A percentile compares a stretch with the other conserved stretches of the same genome.
phyloP scores from a whole-genome alignment of 1,139 yeast genomes.

The Pichia cactophila region DNA sequence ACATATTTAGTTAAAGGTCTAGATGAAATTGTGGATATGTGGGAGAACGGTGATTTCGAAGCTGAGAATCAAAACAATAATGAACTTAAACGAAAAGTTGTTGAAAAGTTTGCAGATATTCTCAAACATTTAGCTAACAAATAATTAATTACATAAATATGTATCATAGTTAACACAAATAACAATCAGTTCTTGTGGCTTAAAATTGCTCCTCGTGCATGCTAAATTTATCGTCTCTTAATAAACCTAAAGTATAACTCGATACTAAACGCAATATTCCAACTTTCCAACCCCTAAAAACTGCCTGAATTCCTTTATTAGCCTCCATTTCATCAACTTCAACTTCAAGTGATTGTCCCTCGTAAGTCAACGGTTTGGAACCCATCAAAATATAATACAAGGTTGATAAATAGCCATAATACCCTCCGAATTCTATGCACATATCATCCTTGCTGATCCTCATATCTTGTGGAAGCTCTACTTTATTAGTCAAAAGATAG shows the following conservation, averaged over 20 bases:
- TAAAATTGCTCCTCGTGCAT: conserved; percentile 36
- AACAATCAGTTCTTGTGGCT: not conserved
- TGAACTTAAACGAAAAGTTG: conserved; percentile 40
- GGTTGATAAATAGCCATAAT: conserved; percentile 45
- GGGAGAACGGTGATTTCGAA: conserved; percentile 18
- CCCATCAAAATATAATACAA: conserved; percentile 40
- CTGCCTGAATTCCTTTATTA: conserved; percentile 37
- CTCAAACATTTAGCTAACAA: conserved; percentile 44
- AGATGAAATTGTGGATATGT: conserved; percentile 35
- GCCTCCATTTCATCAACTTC: conserved; percentile 29
- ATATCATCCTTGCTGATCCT: conserved; percentile 35
- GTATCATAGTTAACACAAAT: too few species aligned
- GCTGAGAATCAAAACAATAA: conserved; percentile 42
- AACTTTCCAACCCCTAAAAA: conserved; percentile 90
- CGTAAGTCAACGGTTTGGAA: conserved; percentile 26
- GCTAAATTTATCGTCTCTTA: conserved; percentile 45
- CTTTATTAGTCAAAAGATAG: conserved; percentile 37
- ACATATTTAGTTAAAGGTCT: conserved; percentile 63
- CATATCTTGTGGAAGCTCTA: conserved; percentile 27
- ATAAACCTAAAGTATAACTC: conserved; percentile 71
- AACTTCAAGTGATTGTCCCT: conserved; percentile 21
- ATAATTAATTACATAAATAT: conserved; percentile 3
- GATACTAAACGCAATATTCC: conserved; percentile 75
- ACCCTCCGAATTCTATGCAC: conserved; percentile 47
- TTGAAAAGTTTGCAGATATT: conserved; percentile 62